Percentiles rank a stretch among this genome's conserved stretches.
These are phyloP conservation scores for Pharnaceum exiguum DNA, from an alignment of 148 eudicot species.

Conservation along the genomic window DNA sequence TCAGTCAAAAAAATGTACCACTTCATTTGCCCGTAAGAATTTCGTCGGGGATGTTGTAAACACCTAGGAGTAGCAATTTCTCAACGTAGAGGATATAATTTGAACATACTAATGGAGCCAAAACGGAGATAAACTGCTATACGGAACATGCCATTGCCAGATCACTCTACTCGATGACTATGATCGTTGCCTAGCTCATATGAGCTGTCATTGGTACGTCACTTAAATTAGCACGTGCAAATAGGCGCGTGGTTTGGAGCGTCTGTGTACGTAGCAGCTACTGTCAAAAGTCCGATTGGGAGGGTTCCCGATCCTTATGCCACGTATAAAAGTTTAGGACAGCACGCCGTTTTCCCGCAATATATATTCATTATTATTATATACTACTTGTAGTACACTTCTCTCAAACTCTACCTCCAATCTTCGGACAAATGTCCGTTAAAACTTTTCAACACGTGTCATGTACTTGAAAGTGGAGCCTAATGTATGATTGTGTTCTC, in stretches of 20 bases:
- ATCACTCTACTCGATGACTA: no score
- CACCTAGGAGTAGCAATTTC: no score
- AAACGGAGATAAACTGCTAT: no score
- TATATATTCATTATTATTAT: not conserved
- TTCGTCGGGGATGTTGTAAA: no score
- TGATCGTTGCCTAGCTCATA: no score
- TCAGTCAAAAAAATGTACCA: no score
- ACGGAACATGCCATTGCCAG: no score
- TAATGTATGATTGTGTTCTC: not conserved
- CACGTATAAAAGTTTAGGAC: not conserved
- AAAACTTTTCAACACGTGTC: constrained; percentile 2
- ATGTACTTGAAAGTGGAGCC: not conserved
- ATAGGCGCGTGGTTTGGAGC: not conserved
- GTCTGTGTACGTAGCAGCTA: no score
- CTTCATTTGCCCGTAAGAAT: no score
- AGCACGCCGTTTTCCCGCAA: not conserved
- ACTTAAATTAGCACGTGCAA: not conserved
- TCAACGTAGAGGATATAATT: no score
- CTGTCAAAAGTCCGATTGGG: not conserved
- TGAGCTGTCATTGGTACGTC: not conserved
- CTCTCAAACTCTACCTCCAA: not conserved
- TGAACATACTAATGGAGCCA: no score
- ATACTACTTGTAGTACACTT: no score
- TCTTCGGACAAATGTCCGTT: not conserved
- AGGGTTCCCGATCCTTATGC: not conserved